A percentile compares a stretch with the other conserved stretches of the same genome.
Evolutionary conservation across 176 grass and related monocot species (phyloP).

Genomic region (Coix lacrymajobi): DNA sequence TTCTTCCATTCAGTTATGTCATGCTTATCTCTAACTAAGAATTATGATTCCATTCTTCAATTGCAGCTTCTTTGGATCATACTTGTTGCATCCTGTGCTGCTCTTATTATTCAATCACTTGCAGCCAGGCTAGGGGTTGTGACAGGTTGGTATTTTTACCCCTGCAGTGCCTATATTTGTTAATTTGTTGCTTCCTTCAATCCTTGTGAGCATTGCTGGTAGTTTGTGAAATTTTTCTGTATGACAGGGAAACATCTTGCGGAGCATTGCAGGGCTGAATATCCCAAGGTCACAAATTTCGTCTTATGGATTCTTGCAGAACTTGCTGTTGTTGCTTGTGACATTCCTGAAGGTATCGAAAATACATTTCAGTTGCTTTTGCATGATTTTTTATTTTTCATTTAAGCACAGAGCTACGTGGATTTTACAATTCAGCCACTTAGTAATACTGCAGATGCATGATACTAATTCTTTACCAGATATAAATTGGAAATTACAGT

Average conservation of each 20-base stretch:
- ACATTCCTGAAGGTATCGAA: slow-evolving; percentile 91
- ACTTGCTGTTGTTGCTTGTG: slow-evolving; percentile 94
- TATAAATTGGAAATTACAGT: background rate
- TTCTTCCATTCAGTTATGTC: background rate
- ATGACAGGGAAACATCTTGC: slow-evolving; percentile 89
- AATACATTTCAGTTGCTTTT: background rate
- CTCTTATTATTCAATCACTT: slow-evolving; percentile 94
- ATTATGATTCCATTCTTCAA: slow-evolving; percentile 5
- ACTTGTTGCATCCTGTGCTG: slow-evolving; percentile 90
- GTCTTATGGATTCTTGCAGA: slow-evolving; percentile 95
- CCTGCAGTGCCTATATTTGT: background rate
- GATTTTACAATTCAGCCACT: background rate
- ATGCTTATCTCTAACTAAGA: slow-evolving; percentile 10
- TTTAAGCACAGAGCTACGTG: background rate
- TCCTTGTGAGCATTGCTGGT: slow-evolving; percentile 3
- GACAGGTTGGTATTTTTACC: slow-evolving; percentile 58
- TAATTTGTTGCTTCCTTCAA: no score
- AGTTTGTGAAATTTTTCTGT: slow-evolving; percentile 15
- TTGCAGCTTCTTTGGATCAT: slow-evolving; percentile 96
- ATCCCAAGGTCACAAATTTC: slow-evolving; percentile 81
- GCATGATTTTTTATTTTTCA: background rate
- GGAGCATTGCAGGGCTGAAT: slow-evolving; percentile 95
- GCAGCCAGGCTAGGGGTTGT: slow-evolving; percentile 92
- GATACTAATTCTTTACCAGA: slow-evolving; percentile 3
- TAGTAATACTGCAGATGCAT: slow-evolving; percentile 17